Base-by-base conservation (phyloP, 768 basidiomycete genomes). In the Strobilomyces dryophilus region DNA sequence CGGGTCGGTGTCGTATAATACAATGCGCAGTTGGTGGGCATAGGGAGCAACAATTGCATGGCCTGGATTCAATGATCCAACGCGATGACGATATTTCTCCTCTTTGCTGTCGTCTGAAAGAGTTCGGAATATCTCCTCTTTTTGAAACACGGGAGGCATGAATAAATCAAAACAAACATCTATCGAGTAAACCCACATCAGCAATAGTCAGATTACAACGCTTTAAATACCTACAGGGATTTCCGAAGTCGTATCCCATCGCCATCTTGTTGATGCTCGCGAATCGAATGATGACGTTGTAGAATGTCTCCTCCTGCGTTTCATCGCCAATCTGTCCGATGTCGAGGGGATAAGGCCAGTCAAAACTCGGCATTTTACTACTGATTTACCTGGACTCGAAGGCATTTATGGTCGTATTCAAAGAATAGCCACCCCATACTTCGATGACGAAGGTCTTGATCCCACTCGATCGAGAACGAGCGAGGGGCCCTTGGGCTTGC, bases 391-490 rank as follows among this genome's bases (percentile, higher is more conserved):
- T 74, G 75, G 17, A 89, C 75, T 17, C 79, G 78, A 32, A 92
- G 76, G 17, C 79, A 61, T 69, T 84, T 88, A 58, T 87, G 79
- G 24, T 83, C 82, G 58, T 88, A 89, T 49, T 85, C 79, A 35
- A 91, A 81, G 29, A 72, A 66, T 18, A 90, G 66, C 66, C 79
- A 77, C 0, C 78, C 85, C 27, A 76, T 73, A 35, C 80, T 76
- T 36, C 73, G 56, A 8, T 61, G 52, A 40, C 69, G 64, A 54
- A 80, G 82, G 37, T 80, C 72, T 36, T 75, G 68, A 51, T 86
- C 79, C 78, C 82, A 89, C 68, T 92, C 90, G 7, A 83, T 70
- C 0, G 88, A 90, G 63, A 87, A 92, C 4, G 75, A 72, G 12
- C 82, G 79, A 20, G 75, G 67, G n/a, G 60, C 60, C 44, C 69